Evolutionary conservation across 2,329 filamentous ascomycete genomes (phyloP).

Genomic region (Talaromyces sp.): DNA sequence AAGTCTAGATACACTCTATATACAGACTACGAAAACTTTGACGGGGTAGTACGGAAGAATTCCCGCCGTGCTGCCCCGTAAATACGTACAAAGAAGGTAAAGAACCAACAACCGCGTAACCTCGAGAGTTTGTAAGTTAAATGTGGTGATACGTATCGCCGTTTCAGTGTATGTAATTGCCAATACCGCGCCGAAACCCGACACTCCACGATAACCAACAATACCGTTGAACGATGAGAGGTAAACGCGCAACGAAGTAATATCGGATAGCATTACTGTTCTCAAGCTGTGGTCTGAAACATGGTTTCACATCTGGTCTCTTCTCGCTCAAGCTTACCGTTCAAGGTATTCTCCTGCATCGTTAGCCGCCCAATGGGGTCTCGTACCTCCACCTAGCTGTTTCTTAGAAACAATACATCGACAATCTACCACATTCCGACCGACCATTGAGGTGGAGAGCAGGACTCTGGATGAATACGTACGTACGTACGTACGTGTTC

Average conservation of each 20-base stretch:
- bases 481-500: not conserved
- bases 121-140: not conserved
- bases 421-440: not conserved
- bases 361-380: not conserved
- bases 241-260: not conserved
- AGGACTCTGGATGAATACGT: too few species aligned
- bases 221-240: not conserved
- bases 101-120: not conserved
- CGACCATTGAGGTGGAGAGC: too few species aligned
- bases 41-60: not conserved
- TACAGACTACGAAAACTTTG: not conserved
- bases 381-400: not conserved
- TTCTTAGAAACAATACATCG: not conserved
- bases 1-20: not conserved
- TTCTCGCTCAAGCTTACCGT: not conserved
- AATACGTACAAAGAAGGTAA: not conserved
- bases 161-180: not conserved
- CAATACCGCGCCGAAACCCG: not conserved
- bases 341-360: too few species aligned
- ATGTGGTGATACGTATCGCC: not conserved
- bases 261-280: not conserved
- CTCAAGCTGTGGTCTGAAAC: not conserved
- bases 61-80: not conserved
- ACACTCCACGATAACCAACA: slow-evolving; percentile 3
- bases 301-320: not conserved